Evolutionary conservation across 2,329 filamentous ascomycete genomes (phyloP).

Genomic region (Diplodia sapinea): DNA sequence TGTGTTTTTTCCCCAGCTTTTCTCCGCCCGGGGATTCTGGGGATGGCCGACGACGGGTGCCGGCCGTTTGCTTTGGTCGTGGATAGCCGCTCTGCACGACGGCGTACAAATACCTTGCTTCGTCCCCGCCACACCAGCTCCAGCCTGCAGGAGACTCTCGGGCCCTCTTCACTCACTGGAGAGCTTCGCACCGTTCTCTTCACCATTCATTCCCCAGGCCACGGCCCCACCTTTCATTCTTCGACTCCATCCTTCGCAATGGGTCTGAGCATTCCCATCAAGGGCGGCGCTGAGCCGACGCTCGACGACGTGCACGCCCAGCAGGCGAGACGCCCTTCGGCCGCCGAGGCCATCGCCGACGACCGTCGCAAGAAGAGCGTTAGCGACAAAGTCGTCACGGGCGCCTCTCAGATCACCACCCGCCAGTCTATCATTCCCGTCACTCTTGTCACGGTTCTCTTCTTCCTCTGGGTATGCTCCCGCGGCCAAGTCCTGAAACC

Average conservation of each 20-base stretch:
- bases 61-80: not conserved
- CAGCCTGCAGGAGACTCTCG: not conserved
- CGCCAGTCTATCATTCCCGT: constrained; percentile 58
- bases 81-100: not conserved
- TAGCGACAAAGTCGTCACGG: constrained; percentile 44
- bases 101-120: constrained; percentile 21
- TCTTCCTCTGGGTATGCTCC: constrained; percentile 56
- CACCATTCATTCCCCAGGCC: not conserved
- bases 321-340: constrained; percentile 45
- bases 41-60: not conserved
- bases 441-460: constrained; percentile 53
- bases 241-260: constrained; percentile 3
- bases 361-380: constrained; percentile 45
- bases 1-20: constrained; percentile 18
- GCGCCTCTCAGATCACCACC: constrained; percentile 49
- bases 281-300: constrained; percentile 43
- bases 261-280: constrained; percentile 35
- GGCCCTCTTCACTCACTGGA: constrained; percentile 14
- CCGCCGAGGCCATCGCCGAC: constrained; percentile 42
- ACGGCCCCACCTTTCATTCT: not conserved
- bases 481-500: not conserved
- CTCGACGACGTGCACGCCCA: constrained; percentile 46
- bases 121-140: not conserved
- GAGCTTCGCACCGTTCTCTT: not conserved
- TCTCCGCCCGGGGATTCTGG: not conserved